A percentile compares a stretch with the other conserved stretches of the same genome.
phyloP scores from a whole-genome alignment of 148 eudicot species.

The Salicornia ramosissima region DNA sequence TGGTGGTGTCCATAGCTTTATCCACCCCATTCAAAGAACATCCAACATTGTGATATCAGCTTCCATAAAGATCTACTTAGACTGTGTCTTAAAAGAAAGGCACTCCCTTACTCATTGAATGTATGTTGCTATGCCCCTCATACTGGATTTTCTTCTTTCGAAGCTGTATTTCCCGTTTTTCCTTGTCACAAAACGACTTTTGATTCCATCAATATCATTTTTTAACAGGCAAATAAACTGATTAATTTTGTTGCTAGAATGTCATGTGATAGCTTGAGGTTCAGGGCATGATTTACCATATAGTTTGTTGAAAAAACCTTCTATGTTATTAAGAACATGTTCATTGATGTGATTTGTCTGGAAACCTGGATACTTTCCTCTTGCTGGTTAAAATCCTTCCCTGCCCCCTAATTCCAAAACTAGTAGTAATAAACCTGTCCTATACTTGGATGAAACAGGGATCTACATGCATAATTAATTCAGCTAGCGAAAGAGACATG shows the following conservation, averaged over 20 bases:
- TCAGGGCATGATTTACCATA: too few relatives aligned
- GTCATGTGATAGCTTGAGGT: neutral
- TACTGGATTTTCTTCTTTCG: too few relatives aligned
- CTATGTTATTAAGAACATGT: neutral
- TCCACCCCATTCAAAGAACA: neutral
- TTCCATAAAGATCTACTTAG: too few relatives aligned
- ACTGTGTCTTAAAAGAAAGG: too few relatives aligned
- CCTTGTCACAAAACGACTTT: too few relatives aligned
- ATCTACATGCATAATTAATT: slow-evolving; percentile 83
- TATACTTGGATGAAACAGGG: slow-evolving; percentile 55
- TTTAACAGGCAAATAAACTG: too few relatives aligned
- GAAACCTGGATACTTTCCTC: neutral
- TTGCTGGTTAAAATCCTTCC: neutral
- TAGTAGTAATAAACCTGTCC: neutral
- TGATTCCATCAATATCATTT: too few relatives aligned
- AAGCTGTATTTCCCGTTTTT: too few relatives aligned
- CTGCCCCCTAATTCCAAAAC: neutral
- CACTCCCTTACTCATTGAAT: too few relatives aligned
- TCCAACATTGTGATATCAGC: neutral
- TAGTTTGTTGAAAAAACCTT: too few relatives aligned
- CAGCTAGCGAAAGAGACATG: slow-evolving; percentile 97
- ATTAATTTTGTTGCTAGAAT: neutral
- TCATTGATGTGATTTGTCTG: neutral
- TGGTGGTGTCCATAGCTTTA: neutral
- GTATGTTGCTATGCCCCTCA: too few relatives aligned